Evolutionary conservation across 2,329 filamentous ascomycete species (phyloP), one percentile per base, ranked within the genome.

Genomic region (Paracamarosporium sp.): DNA sequence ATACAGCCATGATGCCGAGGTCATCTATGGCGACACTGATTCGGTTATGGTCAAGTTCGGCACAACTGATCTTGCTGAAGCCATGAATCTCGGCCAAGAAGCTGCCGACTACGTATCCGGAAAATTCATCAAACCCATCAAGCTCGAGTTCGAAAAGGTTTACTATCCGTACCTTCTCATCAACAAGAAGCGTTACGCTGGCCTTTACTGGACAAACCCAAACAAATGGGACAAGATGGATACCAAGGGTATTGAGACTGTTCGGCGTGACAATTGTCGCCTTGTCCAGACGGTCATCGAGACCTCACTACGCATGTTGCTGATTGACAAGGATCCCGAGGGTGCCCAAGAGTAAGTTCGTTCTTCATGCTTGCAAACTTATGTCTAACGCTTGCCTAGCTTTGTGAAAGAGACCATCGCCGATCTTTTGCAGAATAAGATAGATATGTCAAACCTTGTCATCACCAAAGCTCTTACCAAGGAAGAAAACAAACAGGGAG

Each of bases 21-120:
- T 99, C 79, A 96, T 99, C 62, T 99, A 99, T 68, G 95, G 95
- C 81, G 95, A 99, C 78, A 99, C 95, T 1, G 95, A 99, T 84
- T 99, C 95, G 8, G 95, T 99, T 80, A 99, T 99, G 95, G 94
- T 99, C 60, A 98, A 97, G 73, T 99, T 99, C 66, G 95, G 95
- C 41, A 93, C 93, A 9, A 89, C 88, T 40, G 93, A 97, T 63
- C 83, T 99, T 17, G 85, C 86, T 5, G 91, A 95, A 63, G 90
- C 93, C 22, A 99, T 99, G 95, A 93, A 90, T 71, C 82, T 99
- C 24, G 95, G 95, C n/a, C 86, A 97, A 72, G 93, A 99, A 76
- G 95, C 95, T 11, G 91, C 95, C 0, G 84, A 89, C 20, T 96
- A 83, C 67, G 95, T 99, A 38, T 97, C 95, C 4, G 85, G 86